Evolutionary conservation across 441 rosid genomes (phyloP).

Genomic region (Hura crepitans): DNA sequence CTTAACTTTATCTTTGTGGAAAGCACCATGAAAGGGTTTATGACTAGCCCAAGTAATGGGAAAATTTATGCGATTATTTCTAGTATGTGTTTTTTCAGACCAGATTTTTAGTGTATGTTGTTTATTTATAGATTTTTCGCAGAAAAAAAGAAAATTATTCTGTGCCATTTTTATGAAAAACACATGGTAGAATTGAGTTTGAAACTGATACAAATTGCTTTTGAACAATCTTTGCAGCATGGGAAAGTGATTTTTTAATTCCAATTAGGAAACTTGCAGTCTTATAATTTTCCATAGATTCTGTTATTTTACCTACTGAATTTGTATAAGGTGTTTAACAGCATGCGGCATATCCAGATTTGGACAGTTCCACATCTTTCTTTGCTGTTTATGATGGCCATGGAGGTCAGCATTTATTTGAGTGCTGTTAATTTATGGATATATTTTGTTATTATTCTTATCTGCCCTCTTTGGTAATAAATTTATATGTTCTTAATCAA

Average conservation of each 20-base stretch:
- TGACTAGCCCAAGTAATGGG: too few relatives aligned
- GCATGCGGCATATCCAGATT: constrained; percentile 87
- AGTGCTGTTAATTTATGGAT: constrained; percentile 31
- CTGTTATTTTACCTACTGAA: constrained; percentile 14
- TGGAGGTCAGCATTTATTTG: constrained; percentile 75
- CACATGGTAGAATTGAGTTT: not conserved
- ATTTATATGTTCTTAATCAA: not conserved
- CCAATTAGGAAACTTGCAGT: not conserved
- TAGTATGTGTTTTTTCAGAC: too few relatives aligned
- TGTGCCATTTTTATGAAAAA: not conserved
- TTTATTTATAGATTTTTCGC: not conserved
- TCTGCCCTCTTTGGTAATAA: not conserved
- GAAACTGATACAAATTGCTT: not conserved
- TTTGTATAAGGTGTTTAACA: constrained; percentile 31
- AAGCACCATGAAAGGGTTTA: not conserved
- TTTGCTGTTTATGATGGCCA: constrained; percentile 98
- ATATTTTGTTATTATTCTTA: not conserved
- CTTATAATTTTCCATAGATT: constrained; percentile 6
- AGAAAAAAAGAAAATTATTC: not conserved
- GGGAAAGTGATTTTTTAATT: not conserved
- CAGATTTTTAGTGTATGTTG: not conserved
- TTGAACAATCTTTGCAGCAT: not conserved
- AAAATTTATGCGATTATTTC: too few relatives aligned
- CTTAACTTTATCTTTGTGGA: not conserved
- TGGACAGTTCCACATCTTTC: constrained; percentile 76